Evolutionary conservation across 1,139 yeast genomes (phyloP).

Genomic region (Saccharomyces hybrid): DNA sequence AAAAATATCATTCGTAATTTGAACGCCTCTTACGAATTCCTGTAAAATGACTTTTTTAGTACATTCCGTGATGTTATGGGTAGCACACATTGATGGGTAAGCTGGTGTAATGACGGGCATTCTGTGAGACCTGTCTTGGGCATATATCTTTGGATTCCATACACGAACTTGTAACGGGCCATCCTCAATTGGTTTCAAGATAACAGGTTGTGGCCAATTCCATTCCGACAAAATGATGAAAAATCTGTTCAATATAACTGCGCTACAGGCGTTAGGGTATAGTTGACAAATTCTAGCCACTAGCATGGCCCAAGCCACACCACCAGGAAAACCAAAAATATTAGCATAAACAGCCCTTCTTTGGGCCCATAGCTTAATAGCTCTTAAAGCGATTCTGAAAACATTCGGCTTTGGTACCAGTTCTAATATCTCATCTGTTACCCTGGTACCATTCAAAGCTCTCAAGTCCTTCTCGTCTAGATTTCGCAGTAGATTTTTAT

Average conservation of each 20-base stretch:
- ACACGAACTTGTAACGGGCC: slow-evolving; percentile 95
- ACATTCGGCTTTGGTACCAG: slow-evolving; percentile 91
- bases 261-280: slow-evolving; percentile 93
- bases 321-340: slow-evolving; percentile 97
- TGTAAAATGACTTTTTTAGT: slow-evolving; percentile 72
- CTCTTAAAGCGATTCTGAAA: slow-evolving; percentile 85
- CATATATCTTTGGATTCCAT: slow-evolving; percentile 91
- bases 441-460: slow-evolving; percentile 91
- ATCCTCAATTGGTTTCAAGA: slow-evolving; percentile 86
- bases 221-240: slow-evolving; percentile 80
- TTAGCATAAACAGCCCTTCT: slow-evolving; percentile 90
- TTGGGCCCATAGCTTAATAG: slow-evolving; percentile 95
- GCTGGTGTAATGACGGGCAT: slow-evolving; percentile 99
- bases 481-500: slow-evolving; percentile 75
- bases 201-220: slow-evolving; percentile 99
- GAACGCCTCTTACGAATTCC: slow-evolving; percentile 71
- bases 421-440: slow-evolving; percentile 84
- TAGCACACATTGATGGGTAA: slow-evolving; percentile 98
- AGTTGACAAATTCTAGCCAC: slow-evolving; percentile 95
- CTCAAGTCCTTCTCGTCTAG: slow-evolving; percentile 86
- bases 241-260: slow-evolving; percentile 81
- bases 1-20: slow-evolving; percentile 61
- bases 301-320: slow-evolving; percentile 99
- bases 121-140: slow-evolving; percentile 78
- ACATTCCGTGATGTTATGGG: slow-evolving; percentile 86